Evolutionary conservation across 768 basidiomycete species (phyloP), one percentile per base, ranked within the genome.

Genomic region (Naganishia friedmannii): DNA sequence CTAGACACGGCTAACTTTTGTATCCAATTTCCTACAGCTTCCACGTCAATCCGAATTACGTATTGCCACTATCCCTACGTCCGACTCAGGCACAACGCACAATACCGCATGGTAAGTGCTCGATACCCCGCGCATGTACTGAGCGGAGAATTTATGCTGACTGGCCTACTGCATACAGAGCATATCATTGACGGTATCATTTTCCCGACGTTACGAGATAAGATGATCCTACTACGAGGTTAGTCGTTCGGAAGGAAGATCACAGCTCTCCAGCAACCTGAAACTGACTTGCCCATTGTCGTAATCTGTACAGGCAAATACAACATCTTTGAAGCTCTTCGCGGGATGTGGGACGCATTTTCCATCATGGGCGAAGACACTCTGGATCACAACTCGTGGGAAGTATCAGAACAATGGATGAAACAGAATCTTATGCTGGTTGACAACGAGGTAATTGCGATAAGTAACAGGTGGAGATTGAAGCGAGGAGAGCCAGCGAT

Each of bases 181-280:
- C 90, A 91, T 74, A 85, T 90, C n/a, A 92, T 96, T 75, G 93
- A 96, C 79, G 87, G 88, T 54, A 88, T 96, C 56, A 85, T 92
- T 70, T 91, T 93, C 81, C 90, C 94, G 56, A 90, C 92, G 75
- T 83, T 97, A 68, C 86, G 94, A 42, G 93, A 96, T 75, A 86
- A 92, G 39, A 89, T 95, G 85, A 96, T 97, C 74, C 84, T 95
- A 21, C 82, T 92, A 39, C 86, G 92, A 83, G 90, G 93, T 89
- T 78, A 65, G 84, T 79, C 23, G 53, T 17, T 8, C 7, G 4
- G 45, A 15, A 17, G 17, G n/a, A n/a, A n/a, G n/a, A n/a, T n/a
- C n/a, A n/a, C n/a, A n/a, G n/a, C n/a, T n/a, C n/a, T n/a, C n/a
- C n/a, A n/a, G n/a, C n/a, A n/a, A n/a, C n/a, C n/a, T n/a, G n/a